Evolutionary conservation across 805 yeast species (phyloP).

Genomic region (Ogataea corticis): DNA sequence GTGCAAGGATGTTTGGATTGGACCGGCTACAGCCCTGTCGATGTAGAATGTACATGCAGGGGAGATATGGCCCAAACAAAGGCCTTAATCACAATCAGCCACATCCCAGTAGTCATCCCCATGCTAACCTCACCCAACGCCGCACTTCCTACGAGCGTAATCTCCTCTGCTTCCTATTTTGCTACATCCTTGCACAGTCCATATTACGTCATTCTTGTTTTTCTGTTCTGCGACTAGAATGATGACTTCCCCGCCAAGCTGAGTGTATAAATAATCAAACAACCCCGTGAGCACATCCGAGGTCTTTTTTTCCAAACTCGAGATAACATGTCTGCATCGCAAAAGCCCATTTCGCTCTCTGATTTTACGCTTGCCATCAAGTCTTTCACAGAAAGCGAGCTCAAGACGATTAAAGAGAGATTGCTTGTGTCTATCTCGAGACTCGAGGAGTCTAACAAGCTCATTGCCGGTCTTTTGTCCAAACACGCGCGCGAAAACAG

Average conservation of each 20-base stretch:
- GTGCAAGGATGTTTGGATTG: neutral
- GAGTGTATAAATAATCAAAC: neutral
- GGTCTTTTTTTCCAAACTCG: neutral
- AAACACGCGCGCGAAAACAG: conserved; percentile 24
- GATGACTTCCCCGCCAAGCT: neutral
- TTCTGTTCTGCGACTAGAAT: neutral
- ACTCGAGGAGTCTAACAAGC: conserved; percentile 51
- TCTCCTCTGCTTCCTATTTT: no score
- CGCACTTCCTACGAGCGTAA: no score
- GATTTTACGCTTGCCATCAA: conserved; percentile 33
- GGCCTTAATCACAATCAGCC: no score
- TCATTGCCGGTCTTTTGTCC: conserved; percentile 44
- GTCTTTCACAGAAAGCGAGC: conserved; percentile 45
- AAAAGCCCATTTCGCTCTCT: conserved; percentile 29
- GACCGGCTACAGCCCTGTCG: no score
- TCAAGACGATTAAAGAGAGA: conserved; percentile 34
- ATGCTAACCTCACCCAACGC: no score
- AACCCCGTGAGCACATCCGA: neutral
- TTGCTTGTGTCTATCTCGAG: conserved; percentile 46
- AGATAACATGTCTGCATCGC: conserved; percentile 25
- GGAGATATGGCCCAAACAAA: no score
- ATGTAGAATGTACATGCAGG: no score
- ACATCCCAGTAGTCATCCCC: no score
- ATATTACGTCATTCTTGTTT: neutral
- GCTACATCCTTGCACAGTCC: no score